Percentiles rank a stretch among this genome's conserved stretches.
These are phyloP conservation scores for Furcasterigmium furcatum DNA, from an alignment of 2,329 filamentous ascomycete genomes.

Conservation along the genomic window DNA sequence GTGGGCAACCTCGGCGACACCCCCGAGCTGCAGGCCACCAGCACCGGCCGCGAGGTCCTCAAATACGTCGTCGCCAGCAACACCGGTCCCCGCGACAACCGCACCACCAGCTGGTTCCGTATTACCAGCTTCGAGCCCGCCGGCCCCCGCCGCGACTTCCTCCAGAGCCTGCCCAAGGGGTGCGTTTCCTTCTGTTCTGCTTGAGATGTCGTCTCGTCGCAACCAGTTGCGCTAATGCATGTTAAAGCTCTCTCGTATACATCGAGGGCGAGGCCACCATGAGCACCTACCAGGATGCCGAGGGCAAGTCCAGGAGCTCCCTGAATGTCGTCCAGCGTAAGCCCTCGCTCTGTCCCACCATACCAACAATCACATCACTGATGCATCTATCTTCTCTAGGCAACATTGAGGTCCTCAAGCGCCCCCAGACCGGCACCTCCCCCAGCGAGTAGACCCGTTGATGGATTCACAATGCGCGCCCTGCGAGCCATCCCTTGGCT, in stretches of 20 bases:
- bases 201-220: not conserved
- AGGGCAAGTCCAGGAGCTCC: conserved; percentile 62
- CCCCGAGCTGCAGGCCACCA: conserved; percentile 71
- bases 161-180: conserved; percentile 80
- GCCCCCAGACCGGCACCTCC: conserved; percentile 23
- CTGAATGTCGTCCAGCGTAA: conserved; percentile 79
- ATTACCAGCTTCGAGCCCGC: conserved; percentile 69
- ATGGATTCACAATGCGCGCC: no score
- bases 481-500: no score
- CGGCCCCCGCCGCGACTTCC: conserved; percentile 66
- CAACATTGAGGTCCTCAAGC: conserved; percentile 42
- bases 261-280: conserved; percentile 80
- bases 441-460: conserved; percentile 10
- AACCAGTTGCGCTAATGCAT: not conserved
- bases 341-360: conserved; percentile 27
- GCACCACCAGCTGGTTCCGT: conserved; percentile 81
- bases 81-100: conserved; percentile 64
- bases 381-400: conserved; percentile 24
- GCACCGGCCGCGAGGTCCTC: conserved; percentile 70
- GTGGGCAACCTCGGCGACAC: conserved; percentile 79
- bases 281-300: conserved; percentile 62
- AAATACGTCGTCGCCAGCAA: conserved; percentile 74
- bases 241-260: conserved; percentile 67
- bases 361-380: conserved; percentile 5
- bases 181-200: conserved; percentile 44